phyloP scores from a whole-genome alignment of 305 asterid species.

The Vinca major region DNA sequence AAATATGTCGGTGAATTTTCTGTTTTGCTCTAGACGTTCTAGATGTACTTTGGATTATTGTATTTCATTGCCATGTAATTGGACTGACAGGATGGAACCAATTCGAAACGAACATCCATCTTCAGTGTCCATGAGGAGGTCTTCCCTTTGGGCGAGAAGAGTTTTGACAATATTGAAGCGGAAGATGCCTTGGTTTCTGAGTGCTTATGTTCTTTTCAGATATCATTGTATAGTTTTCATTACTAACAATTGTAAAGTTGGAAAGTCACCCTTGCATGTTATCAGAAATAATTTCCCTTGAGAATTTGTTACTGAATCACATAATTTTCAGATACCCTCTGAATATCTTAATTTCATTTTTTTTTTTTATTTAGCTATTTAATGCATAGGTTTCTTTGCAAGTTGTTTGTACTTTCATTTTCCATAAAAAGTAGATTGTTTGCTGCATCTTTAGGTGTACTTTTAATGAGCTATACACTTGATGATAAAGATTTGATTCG shows the following conservation, averaged over 20 bases:
- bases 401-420: not conserved
- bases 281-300: not conserved
- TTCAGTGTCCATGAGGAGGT: not conserved
- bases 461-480: not conserved
- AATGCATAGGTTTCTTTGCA: not conserved
- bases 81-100: not conserved
- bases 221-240: not conserved
- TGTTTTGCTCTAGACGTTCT: not conserved
- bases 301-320: not conserved
- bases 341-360: too few species aligned
- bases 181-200: not conserved
- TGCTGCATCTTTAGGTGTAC: not conserved
- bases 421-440: not conserved
- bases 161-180: not conserved
- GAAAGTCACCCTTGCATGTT: not conserved
- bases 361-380: not conserved
- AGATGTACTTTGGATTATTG: not conserved
- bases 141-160: not conserved
- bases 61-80: not conserved
- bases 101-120: conserved; percentile 6
- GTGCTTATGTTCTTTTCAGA: not conserved
- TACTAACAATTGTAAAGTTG: not conserved
- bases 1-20: not conserved
- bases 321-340: too few species aligned
- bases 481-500: not conserved